phyloP scores from a whole-genome alignment of 768 basidiomycete genomes.

The Lactarius sp. region DNA sequence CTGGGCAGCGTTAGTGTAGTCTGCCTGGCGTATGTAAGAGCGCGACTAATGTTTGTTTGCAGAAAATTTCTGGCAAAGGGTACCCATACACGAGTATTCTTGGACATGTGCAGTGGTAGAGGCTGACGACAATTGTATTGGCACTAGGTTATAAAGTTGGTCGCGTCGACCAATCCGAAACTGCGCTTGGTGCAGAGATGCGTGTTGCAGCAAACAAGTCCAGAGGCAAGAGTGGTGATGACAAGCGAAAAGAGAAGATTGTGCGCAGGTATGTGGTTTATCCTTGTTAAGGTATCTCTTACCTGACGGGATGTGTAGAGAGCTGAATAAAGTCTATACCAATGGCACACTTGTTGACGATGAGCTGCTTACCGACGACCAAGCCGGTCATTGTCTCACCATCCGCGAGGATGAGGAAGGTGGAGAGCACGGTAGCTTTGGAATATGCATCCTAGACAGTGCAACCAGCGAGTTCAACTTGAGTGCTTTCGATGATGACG shows the following conservation, averaged over 20 bases:
- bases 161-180: conserved; percentile 94
- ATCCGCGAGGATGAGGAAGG: conserved; percentile 56
- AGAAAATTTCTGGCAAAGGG: conserved; percentile 85
- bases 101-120: neutral
- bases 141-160: conserved; percentile 84
- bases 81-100: conserved; percentile 25
- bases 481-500: conserved; percentile 85
- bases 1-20: conserved; percentile 71
- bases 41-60: conserved; percentile 10
- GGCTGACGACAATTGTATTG: neutral
- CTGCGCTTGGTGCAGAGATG: conserved; percentile 96
- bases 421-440: conserved; percentile 56
- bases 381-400: conserved; percentile 92
- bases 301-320: conserved; percentile 40
- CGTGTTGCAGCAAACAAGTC: conserved; percentile 71
- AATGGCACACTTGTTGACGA: conserved; percentile 94
- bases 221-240: conserved; percentile 40
- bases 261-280: conserved; percentile 58
- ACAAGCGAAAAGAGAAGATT: conserved; percentile 76
- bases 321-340: conserved; percentile 93
- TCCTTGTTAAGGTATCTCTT: neutral
- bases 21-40: neutral
- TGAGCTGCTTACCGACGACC: conserved; percentile 83
- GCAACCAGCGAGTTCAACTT: conserved; percentile 94
- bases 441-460: conserved; percentile 88